Evolutionary conservation across 352 stramenopile species (phyloP).

Genomic region (Albugo candida): DNA sequence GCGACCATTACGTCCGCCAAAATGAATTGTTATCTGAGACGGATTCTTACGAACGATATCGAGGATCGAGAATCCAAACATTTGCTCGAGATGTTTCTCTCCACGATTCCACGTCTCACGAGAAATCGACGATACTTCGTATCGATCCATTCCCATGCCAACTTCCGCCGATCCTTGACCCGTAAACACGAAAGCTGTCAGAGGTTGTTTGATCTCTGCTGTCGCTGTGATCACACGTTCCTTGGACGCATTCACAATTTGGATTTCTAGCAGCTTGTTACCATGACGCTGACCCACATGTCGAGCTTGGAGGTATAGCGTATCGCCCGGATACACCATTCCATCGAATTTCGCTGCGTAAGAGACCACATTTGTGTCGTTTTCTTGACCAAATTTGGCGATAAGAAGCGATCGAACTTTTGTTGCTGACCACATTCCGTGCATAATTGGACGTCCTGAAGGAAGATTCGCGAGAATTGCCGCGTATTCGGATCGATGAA

Average conservation of each 20-base stretch:
- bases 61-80: conserved; percentile 77
- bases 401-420: conserved; percentile 58
- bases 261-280: conserved; percentile 45
- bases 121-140: conserved; percentile 39
- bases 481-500: conserved; percentile 59
- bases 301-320: conserved; percentile 54
- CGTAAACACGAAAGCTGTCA: conserved; percentile 73
- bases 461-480: conserved; percentile 58
- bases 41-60: conserved; percentile 78
- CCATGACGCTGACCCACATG: conserved; percentile 45
- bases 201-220: conserved; percentile 40
- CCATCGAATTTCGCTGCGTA: conserved; percentile 72
- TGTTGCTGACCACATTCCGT: conserved; percentile 76
- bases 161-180: conserved; percentile 65
- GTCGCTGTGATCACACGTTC: conserved; percentile 55
- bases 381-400: conserved; percentile 19
- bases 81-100: conserved; percentile 41
- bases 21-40: conserved; percentile 66
- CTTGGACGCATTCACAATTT: conserved; percentile 49
- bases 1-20: conserved; percentile 62
- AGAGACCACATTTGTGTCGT: conserved; percentile 46
- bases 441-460: conserved; percentile 62
- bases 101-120: conserved; percentile 68
- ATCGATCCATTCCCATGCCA: conserved; percentile 81
- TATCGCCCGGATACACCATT: conserved; percentile 75